Conservation (phyloP, 805 yeast species). For the Lachancea kluyveri region DNA sequence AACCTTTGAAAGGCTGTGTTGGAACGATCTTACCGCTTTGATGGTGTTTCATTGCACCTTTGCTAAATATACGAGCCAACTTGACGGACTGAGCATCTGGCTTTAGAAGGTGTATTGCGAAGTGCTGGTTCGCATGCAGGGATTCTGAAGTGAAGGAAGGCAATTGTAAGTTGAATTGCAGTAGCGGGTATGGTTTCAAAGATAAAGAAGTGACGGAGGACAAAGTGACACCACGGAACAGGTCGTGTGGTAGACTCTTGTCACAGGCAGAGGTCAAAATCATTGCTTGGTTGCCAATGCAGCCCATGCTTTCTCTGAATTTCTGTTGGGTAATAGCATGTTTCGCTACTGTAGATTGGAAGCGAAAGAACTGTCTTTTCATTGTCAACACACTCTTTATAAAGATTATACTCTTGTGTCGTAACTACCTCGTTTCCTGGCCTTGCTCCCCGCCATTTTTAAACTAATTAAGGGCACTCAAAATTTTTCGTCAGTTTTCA, state of each 20-base stretch:
- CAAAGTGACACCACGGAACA: slow-evolving; percentile 62
- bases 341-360: slow-evolving; percentile 10
- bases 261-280: slow-evolving; percentile 47
- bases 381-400: no score
- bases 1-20: slow-evolving; percentile 49
- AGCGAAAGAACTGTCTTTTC: no score
- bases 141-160: slow-evolving; percentile 77
- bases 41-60: slow-evolving; percentile 36
- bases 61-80: slow-evolving; percentile 63
- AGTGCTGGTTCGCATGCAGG: slow-evolving; percentile 48
- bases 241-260: slow-evolving; percentile 14
- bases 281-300: slow-evolving; percentile 49
- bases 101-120: slow-evolving; percentile 72
- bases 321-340: slow-evolving; percentile 17
- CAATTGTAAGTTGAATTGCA: slow-evolving; percentile 79
- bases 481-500: no score
- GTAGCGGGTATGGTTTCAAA: slow-evolving; percentile 65
- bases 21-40: slow-evolving; percentile 23
- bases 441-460: no score
- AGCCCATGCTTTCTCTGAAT: slow-evolving; percentile 38
- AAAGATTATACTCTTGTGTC: no score
- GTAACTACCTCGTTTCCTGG: no score
- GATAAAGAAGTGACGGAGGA: slow-evolving; percentile 83
- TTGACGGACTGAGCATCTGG: slow-evolving; percentile 50
- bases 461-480: no score